Evolutionary conservation across 2,329 filamentous ascomycete species (phyloP).

Genomic region (Talaromyces islandicus): DNA sequence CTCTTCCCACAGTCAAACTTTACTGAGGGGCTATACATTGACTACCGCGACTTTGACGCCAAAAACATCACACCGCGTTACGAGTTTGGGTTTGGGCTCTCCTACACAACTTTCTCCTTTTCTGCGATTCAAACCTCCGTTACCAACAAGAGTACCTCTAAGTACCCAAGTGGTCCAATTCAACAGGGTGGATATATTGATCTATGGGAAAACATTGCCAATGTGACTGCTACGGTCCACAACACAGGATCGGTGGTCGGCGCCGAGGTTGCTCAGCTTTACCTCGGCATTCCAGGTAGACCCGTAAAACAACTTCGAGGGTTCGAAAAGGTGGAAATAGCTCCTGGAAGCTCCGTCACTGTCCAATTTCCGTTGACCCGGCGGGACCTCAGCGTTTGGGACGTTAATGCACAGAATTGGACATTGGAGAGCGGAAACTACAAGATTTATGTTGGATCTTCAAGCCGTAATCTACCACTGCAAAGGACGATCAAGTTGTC

Average conservation of each 20-base stretch:
- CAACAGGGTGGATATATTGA: constrained; percentile 47
- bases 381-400: constrained; percentile 77
- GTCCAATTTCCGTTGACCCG: constrained; percentile 64
- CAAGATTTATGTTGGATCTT: constrained; percentile 47
- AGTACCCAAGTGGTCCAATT: constrained; percentile 30
- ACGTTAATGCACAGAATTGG: constrained; percentile 69
- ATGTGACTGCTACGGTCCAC: constrained; percentile 36
- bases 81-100: constrained; percentile 56
- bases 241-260: constrained; percentile 39
- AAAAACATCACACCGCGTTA: constrained; percentile 49
- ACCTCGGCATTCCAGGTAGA: constrained; percentile 64
- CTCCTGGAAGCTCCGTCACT: constrained; percentile 53
- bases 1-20: constrained; percentile 45
- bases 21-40: constrained; percentile 50
- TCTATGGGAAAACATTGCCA: constrained; percentile 40
- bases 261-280: constrained; percentile 47
- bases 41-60: constrained; percentile 39
- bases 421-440: constrained; percentile 49
- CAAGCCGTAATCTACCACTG: background rate
- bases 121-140: constrained; percentile 28
- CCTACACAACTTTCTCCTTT: constrained; percentile 55
- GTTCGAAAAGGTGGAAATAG: constrained; percentile 67
- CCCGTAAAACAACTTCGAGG: constrained; percentile 58
- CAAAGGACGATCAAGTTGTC: background rate
- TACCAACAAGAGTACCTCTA: constrained; percentile 21